These are phyloP conservation scores for Hylodesmum podocarpum DNA, from an alignment of 306 rosid genomes.

Conservation along the genomic window DNA sequence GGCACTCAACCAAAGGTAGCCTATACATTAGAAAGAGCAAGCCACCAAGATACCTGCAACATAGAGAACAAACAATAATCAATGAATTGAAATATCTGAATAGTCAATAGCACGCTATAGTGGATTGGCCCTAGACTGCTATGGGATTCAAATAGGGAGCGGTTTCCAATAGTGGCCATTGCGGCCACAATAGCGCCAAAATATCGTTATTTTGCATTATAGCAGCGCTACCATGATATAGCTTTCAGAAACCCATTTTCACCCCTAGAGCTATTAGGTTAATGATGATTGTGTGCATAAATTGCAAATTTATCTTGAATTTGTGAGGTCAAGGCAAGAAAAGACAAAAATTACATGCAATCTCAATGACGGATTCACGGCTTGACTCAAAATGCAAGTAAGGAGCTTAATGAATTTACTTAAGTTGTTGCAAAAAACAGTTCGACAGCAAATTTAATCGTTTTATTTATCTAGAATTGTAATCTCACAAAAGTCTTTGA, in stretches of 20 bases:
- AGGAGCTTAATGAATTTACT: too few relatives aligned
- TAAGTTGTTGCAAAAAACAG: too few relatives aligned
- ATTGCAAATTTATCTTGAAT: background rate
- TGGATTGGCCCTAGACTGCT: background rate
- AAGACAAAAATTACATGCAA: too few relatives aligned
- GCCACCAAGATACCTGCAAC: slow-evolving; percentile 94
- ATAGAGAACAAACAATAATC: slow-evolving; percentile 26
- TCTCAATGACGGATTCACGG: too few relatives aligned
- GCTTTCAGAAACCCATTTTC: background rate
- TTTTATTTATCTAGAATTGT: too few relatives aligned
- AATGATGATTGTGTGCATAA: background rate
- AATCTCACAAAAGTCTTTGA: too few relatives aligned
- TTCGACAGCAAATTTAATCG: too few relatives aligned
- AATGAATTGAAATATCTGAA: background rate
- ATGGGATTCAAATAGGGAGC: background rate
- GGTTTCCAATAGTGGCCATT: background rate
- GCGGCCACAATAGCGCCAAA: background rate
- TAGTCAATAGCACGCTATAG: background rate
- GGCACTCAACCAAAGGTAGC: slow-evolving; percentile 97
- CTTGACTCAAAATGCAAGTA: too few relatives aligned
- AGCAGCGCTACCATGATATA: background rate
- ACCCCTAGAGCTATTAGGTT: background rate
- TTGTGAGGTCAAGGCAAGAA: too few relatives aligned
- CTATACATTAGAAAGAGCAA: slow-evolving; percentile 77
- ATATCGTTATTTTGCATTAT: background rate